Evolutionary conservation across 495 filamentous ascomycete species (phyloP).

Genomic region (Aspergillus wentii): DNA sequence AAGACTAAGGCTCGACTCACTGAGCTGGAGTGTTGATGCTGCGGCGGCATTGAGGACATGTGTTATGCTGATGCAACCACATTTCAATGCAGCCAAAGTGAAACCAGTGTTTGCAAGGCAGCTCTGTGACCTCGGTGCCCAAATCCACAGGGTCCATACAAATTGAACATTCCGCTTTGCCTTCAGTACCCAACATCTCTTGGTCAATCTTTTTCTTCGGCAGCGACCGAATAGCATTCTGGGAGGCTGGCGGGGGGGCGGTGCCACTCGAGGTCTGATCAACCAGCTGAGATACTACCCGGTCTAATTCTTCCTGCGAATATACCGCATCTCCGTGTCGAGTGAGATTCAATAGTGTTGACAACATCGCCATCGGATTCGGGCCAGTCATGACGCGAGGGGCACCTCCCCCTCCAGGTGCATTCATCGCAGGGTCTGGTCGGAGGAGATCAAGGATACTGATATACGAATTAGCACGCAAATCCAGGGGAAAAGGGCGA

Average conservation of each 20-base stretch:
- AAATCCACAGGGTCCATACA: slow-evolving; percentile 84
- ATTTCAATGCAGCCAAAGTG: slow-evolving; percentile 70
- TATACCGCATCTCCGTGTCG: slow-evolving; percentile 82
- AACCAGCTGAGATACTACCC: slow-evolving; percentile 82
- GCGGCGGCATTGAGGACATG: slow-evolving; percentile 82
- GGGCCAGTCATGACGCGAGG: slow-evolving; percentile 17
- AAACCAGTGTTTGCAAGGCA: slow-evolving; percentile 94
- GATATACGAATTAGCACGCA: slow-evolving; percentile 2
- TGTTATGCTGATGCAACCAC: slow-evolving; percentile 86
- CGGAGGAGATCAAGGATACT: slow-evolving; percentile 30
- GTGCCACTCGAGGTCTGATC: slow-evolving; percentile 70
- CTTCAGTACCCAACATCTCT: slow-evolving; percentile 58
- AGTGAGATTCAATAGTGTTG: slow-evolving; percentile 54
- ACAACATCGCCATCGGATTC: slow-evolving; percentile 31
- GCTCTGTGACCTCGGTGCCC: slow-evolving; percentile 67
- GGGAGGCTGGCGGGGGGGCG: slow-evolving; percentile 77
- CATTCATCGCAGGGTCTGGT: slow-evolving; percentile 9
- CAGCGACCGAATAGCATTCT: slow-evolving; percentile 65
- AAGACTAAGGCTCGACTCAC: slow-evolving; percentile 22
- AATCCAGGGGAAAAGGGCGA: background rate
- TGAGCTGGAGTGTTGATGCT: slow-evolving; percentile 51
- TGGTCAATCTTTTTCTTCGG: slow-evolving; percentile 63
- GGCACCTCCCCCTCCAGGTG: slow-evolving; percentile 12
- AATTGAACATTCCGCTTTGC: slow-evolving; percentile 80
- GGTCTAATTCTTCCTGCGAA: slow-evolving; percentile 84